A percentile compares a stretch with the other conserved stretches of the same genome.
Evolutionary conservation across 2,329 filamentous ascomycete genomes (phyloP).

Genomic region (Apiospora kogelbergensis): DNA sequence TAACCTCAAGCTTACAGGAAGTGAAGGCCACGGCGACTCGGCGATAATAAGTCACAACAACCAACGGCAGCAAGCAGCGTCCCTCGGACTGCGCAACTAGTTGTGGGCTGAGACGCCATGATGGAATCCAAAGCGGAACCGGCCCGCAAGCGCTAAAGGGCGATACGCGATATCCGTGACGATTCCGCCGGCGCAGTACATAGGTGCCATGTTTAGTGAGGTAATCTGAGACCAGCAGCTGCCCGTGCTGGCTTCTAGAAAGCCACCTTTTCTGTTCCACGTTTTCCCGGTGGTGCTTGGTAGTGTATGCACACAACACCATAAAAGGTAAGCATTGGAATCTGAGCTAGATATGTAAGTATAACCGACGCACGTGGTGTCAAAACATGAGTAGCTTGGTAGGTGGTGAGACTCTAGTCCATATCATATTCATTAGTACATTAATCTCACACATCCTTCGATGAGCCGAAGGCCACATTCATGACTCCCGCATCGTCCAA

Average conservation of each 20-base stretch:
- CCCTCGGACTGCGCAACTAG: too few relatives aligned
- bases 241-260: background rate
- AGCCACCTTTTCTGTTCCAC: background rate
- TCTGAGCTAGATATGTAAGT: background rate
- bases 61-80: too few relatives aligned
- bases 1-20: background rate
- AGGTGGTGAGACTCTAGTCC: background rate
- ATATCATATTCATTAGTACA: background rate
- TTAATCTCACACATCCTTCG: too few relatives aligned
- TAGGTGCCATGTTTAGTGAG: background rate
- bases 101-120: background rate
- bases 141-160: background rate
- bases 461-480: too few relatives aligned
- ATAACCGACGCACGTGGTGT: background rate
- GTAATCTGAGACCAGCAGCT: background rate
- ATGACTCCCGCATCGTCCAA: background rate
- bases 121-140: background rate
- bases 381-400: background rate
- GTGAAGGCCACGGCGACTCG: background rate
- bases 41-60: background rate
- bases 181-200: background rate
- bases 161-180: conserved; percentile 1
- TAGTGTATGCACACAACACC: background rate
- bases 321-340: background rate
- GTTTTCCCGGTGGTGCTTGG: background rate